These are phyloP conservation scores for Thozetella sp. DNA, from an alignment of 495 filamentous ascomycete species.

Conservation along the genomic window DNA sequence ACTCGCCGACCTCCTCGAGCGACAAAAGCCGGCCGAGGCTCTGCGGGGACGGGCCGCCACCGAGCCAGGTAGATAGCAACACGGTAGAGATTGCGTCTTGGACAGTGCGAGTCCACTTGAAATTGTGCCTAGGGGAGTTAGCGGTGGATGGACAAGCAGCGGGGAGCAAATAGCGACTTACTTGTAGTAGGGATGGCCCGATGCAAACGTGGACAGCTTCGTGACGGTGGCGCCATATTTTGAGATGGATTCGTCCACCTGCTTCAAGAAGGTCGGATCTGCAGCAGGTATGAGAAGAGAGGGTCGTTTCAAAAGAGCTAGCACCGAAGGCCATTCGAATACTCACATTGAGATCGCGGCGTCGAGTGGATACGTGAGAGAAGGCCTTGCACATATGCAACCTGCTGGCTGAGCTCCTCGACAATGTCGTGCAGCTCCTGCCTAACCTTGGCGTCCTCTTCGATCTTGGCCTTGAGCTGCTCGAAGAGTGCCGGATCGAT, in stretches of 20 bases:
- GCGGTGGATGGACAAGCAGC: not conserved
- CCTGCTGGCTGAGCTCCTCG: constrained; percentile 67
- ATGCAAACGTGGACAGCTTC: constrained; percentile 69
- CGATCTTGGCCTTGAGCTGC: constrained; percentile 84
- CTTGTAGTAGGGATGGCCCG: constrained; percentile 93
- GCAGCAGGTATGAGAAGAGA: not conserved
- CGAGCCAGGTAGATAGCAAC: constrained; percentile 77
- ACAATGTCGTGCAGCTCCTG: constrained; percentile 85
- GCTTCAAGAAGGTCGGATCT: constrained; percentile 42
- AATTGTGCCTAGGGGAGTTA: constrained; percentile 62
- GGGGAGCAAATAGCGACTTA: constrained; percentile 20
- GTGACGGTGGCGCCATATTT: constrained; percentile 56
- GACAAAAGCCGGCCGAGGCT: constrained; percentile 70
- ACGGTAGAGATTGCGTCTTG: constrained; percentile 80
- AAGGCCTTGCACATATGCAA: constrained; percentile 72
- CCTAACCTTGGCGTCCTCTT: constrained; percentile 78
- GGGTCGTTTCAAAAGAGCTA: not conserved
- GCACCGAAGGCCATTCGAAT: not conserved
- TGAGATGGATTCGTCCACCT: constrained; percentile 57
- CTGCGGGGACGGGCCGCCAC: constrained; percentile 52
- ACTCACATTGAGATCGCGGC: constrained; percentile 72
- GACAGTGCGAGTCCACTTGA: constrained; percentile 78
- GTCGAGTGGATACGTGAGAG: constrained; percentile 91
- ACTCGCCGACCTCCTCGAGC: constrained; percentile 81
- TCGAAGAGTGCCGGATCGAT: constrained; percentile 87